Base-by-base conservation (phyloP, 1,284 basidiomycete species). In the Moesziomyces parantarcticus region DNA sequence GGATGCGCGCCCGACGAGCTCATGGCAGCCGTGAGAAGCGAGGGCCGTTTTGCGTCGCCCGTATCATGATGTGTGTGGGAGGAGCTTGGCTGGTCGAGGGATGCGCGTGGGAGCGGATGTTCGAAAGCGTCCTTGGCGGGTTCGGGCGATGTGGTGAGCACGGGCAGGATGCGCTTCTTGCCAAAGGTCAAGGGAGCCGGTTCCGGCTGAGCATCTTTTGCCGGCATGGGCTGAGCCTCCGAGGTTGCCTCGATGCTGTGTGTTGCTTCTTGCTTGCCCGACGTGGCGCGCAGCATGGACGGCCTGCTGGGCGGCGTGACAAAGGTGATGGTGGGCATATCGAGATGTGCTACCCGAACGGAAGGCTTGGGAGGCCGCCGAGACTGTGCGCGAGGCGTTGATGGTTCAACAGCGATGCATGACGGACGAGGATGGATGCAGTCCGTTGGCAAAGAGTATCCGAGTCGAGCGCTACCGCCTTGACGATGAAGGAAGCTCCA, bases 321-420 rank as follows among this genome's bases (percentile, higher is more conserved):
- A 21, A 72, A 72, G 5, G 63, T 63, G 56, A 72, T 62, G 36
- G 56, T 42, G 25, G 62, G 59, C 69, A 72, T 72, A 8, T 63
- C 36, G 34, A 16, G 34, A 36, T 18, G 34, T 36, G 34, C 34
- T 29, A 29, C 29, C 29, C 9, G 29, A 29, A 29, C 9, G 9
- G 29, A 29, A 29, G 29, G 29, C n/a, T n/a, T n/a, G 29, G 5
- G 8, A 29, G 29, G 8, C n/a, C n/a, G n/a, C n/a, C n/a, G n/a
- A n/a, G n/a, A n/a, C n/a, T n/a, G n/a, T n/a, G n/a, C n/a, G n/a
- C n/a, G n/a, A n/a, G n/a, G n/a, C n/a, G n/a, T n/a, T n/a, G 29
- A 29, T 29, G 29, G 29, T 18, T 36, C 34, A 36, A 16, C 34
- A 36, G 9, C 29, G 29, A 36, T 14, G 13, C 34, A 36, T 36